Evolutionary conservation across 306 rosid genomes (phyloP).

Genomic region (Quercus variabilis): DNA sequence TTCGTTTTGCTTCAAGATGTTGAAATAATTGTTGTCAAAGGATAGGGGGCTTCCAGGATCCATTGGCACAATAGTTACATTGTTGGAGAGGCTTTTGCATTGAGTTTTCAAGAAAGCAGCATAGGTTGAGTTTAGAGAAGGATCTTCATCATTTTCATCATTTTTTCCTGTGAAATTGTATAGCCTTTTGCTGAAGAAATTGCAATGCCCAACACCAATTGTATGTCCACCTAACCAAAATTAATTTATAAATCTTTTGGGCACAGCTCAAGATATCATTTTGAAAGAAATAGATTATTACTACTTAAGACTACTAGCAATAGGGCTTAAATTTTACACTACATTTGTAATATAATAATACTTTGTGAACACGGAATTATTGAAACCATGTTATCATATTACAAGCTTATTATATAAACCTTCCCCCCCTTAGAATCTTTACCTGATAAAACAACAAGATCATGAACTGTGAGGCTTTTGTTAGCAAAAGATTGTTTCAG

Average conservation of each 20-base stretch:
- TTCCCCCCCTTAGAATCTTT: neutral
- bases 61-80: no score
- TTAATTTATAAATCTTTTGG: neutral
- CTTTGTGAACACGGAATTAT: no score
- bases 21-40: constrained; percentile 40
- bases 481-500: constrained; percentile 17
- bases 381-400: no score
- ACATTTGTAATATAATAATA: no score
- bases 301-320: no score
- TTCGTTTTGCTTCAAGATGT: constrained; percentile 24
- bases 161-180: constrained; percentile 57
- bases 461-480: constrained; percentile 13
- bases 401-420: no score
- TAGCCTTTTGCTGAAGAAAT: constrained; percentile 16
- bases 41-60: no score
- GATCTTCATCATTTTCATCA: constrained; percentile 59
- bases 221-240: constrained; percentile 21
- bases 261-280: neutral
- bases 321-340: neutral
- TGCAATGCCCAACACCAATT: constrained; percentile 39
- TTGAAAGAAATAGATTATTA: no score
- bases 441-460: constrained; percentile 45
- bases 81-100: constrained; percentile 27
- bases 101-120: constrained; percentile 23
- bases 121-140: constrained; percentile 37